These are phyloP conservation scores for Umbelopsis isabellina DNA, from an alignment of 192 early-diverging fungal species.

Conservation along the genomic window DNA sequence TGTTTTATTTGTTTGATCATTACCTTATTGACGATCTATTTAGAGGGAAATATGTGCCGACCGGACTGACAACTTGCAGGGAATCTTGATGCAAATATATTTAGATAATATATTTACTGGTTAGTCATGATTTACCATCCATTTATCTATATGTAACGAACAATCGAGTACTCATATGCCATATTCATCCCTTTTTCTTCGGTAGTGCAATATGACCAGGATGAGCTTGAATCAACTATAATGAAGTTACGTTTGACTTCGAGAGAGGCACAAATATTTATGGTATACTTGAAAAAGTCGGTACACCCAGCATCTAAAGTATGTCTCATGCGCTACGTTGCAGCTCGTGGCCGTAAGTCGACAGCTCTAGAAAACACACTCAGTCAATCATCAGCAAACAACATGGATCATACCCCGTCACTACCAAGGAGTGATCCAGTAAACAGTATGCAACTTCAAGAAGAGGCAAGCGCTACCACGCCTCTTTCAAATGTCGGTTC, in stretches of 20 bases:
- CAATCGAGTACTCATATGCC: no score
- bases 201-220: no score
- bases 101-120: slow-evolving; percentile 20
- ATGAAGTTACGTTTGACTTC: slow-evolving; percentile 3
- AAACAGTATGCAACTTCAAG: background rate
- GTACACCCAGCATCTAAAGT: slow-evolving; percentile 19
- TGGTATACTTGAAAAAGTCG: slow-evolving; percentile 17
- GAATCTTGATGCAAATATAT: slow-evolving; percentile 10
- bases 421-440: background rate
- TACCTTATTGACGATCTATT: slow-evolving; percentile 5
- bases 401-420: background rate
- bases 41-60: slow-evolving; percentile 14
- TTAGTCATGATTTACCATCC: background rate
- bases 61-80: background rate
- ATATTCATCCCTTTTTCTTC: no score
- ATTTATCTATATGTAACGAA: background rate
- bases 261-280: slow-evolving; percentile 17
- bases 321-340: slow-evolving; percentile 22
- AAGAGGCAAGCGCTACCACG: background rate
- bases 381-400: background rate
- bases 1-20: background rate
- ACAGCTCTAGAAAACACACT: background rate
- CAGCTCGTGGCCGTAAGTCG: slow-evolving; percentile 13
- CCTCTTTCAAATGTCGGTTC: background rate
- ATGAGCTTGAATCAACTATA: no score